Base-by-base conservation (phyloP, 371 early-diverging fungal species). In the Mortierella polycephala region DNA sequence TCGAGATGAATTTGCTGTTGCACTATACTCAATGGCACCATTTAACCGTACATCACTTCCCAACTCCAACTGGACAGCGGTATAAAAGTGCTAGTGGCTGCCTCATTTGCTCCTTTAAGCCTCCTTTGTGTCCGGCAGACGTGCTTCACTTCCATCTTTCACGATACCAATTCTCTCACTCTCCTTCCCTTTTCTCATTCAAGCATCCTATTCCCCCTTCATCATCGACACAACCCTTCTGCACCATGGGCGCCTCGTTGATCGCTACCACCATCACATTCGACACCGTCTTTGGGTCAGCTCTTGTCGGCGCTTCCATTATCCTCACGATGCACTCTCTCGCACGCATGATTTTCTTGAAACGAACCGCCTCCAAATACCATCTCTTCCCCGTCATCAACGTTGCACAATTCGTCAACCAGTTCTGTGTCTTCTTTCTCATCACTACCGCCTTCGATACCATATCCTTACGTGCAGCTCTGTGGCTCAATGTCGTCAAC, bases 381-480 rank as follows among this genome's bases (percentile, higher is more conserved):
- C 60, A 74, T 53, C 75, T 81, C 51, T 81, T 81, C 52, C 81
- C 75, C 3, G 71, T 81, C 64, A 81, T 81, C 60, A 81, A 81
- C 44, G 49, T 75, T 37, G 46, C 75, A 12, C 74, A 74, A 41
- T 47, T 81, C 23, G 50, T 81, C 64, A 81, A 81, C 57, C 51
- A 74, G 53, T 23, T 74, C 23, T 59, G 57, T 7, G 71, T 81
- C 53, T 75, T 81, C 57, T 59, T 75, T 23, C 70, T 81, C 23
- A 71, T 81, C 39, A 69, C 71, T 44, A 57, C 71, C 5, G 69
- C 67, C 18, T 72, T 79, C 49, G 56, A 68, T 5, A 60, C 63
- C 6, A 63, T 79, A 44, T 65, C 73, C 12, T 62, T 66, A 56
- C 37, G 51, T 4, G 61, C 75, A 0, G 81, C 81, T 12, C 64